Evolutionary conservation across 306 rosid genomes (phyloP), one percentile per base, ranked within the genome.

Genomic region (Cyclanthera cordifolia): DNA sequence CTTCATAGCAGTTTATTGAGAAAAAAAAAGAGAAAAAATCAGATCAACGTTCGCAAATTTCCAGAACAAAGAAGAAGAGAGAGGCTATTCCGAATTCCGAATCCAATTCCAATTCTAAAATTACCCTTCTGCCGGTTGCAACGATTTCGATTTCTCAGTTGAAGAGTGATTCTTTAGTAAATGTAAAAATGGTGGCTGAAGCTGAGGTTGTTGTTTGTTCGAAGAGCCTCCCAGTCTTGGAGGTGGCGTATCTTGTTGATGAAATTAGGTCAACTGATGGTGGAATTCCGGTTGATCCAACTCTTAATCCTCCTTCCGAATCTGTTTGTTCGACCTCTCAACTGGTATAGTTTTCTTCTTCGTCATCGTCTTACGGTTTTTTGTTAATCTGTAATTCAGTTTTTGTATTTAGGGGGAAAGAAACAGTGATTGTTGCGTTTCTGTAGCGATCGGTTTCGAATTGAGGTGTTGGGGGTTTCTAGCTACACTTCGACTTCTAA

Each of bases 181-280:
- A 69, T 69, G 72, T 50, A n/a, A 69, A 50, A 43, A 71, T 55
- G 74, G 65, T 71, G 49, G 99, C 87, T 57, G 95, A 82, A 86
- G 85, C 88, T 50, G 83, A 89, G 41, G 37, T 76, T 70, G 82
- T 83, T 63, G 81, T 85, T 47, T 80, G 85, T 70, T 85, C 77
- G 72, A 84, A 80, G 69, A 83, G 56, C 85, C 58, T 80, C 57
- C 79, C 85, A 55, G 83, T 56, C 70, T 57, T 86, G 78, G 85
- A 79, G 66, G 88, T 78, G 14, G 55, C 66, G 60, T 67, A 59
- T 78, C 58, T 41, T 13, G 67, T 54, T 45, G 53, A 60, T 59
- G 57, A 52, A 57, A 63, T 72, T 48, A 67, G 56, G 24, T 85
- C 84, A 77, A 87, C 76, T 68, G 90, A 76, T 21, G 90, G 82